Base-by-base conservation (phyloP, 306 rosid genomes). In the Trifolium pratense region DNA sequence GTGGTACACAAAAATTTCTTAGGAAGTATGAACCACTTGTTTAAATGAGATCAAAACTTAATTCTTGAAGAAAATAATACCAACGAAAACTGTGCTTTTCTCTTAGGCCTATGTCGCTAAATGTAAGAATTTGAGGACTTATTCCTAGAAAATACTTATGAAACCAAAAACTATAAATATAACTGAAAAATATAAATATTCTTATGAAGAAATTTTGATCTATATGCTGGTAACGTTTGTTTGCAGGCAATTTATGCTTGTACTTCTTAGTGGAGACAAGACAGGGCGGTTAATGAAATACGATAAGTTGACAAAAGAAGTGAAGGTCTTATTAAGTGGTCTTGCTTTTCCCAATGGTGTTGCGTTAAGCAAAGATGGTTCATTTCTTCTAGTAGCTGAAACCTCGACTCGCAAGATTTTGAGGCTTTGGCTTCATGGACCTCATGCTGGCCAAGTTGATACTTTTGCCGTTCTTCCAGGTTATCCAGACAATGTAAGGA, bases 281-380 rank as follows among this genome's bases (percentile, higher is more conserved):
- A 88, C 95, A 3, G 97, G 98, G 15, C 85, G 91, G 78, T 80
- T 93, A 66, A 81, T 94, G 45, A 88, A 85, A 59, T 94, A 86
- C 43, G 61, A 88, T 21, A 89, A 80, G 72, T 73, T 83, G 31
- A 91, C 81, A 80, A 91, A 88, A 85, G 86, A 87, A 80, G 91
- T 91, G 61, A 81, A 79, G 0, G 86, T 94, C 77, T 70, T 94
- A 62, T 63, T 88, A 21, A 49, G 79, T 7, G 88, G 75, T 70
- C 86, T 91, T 64, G 86, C 87, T 64, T 94, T 91, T 79, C 88
- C 98, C 66, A 94, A 94, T 15, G 96, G 98, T 3, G 95, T 91
- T 66, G 83, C 95, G 10, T 73, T 94, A 71, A 94, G 95, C 85
- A 86, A 81, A 75, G 96, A 94, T 64, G 80, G 74, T 14, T 94